Conservation (phyloP, 768 basidiomycete species). For the Termitomyces titanicus region DNA sequence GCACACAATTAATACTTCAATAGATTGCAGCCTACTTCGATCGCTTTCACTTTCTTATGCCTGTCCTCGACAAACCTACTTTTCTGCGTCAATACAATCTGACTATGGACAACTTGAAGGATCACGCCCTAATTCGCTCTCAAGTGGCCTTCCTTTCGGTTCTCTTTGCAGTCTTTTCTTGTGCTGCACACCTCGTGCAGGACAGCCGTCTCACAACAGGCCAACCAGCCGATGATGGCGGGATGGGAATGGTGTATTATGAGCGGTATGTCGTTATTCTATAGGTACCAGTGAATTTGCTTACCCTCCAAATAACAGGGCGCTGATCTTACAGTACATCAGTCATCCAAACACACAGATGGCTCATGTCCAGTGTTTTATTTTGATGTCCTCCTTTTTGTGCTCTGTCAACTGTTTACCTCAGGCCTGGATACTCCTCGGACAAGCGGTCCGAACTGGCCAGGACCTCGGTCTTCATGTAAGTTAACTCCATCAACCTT, state of each 20-base stretch:
- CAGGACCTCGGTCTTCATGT: constrained; percentile 93
- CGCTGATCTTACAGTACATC: constrained; percentile 88
- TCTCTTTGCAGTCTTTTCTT: constrained; percentile 88
- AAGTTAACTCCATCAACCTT: constrained; percentile 28
- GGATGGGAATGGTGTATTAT: constrained; percentile 88
- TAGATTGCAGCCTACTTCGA: constrained; percentile 87
- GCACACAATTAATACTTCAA: constrained; percentile 18
- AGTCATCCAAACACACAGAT: constrained; percentile 83
- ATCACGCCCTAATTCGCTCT: constrained; percentile 47
- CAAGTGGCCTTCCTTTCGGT: constrained; percentile 79
- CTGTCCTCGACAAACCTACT: constrained; percentile 80
- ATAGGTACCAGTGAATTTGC: constrained; percentile 11
- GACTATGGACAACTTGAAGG: constrained; percentile 68
- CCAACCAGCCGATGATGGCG: constrained; percentile 67
- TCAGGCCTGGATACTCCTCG: constrained; percentile 90
- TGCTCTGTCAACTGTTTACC: constrained; percentile 93
- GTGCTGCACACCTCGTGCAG: constrained; percentile 74
- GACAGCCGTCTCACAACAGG: constrained; percentile 61
- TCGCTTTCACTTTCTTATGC: constrained; percentile 84
- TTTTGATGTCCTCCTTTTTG: constrained; percentile 85
- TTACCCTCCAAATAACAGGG: constrained; percentile 40
- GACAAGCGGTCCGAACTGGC: constrained; percentile 84
- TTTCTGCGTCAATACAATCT: constrained; percentile 70
- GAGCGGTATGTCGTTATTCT: constrained; percentile 63
- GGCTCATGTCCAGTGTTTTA: constrained; percentile 86